Base-by-base conservation (phyloP, 2,329 filamentous ascomycete species). In the Torrubiellomyces zombiae region DNA sequence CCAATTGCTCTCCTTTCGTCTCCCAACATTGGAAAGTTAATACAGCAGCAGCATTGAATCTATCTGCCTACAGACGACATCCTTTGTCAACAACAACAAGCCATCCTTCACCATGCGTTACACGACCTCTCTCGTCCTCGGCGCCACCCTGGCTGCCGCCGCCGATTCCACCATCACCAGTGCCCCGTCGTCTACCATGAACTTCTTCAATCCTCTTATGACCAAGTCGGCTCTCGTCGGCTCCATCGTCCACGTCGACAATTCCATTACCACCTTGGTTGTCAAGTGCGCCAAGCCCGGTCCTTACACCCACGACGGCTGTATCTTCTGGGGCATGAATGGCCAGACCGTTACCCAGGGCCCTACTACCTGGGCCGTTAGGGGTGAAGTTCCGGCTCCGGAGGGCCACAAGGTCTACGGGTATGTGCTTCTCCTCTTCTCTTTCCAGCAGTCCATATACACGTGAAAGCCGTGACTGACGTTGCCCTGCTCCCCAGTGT, bases 191-290 rank as follows among this genome's bases (percentile, higher is more conserved):
- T n/a, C n/a, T n/a, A 41, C 40, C 23, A 39, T 39, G 16, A 27
- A 32, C 5, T 28, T 50, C 15, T 30, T 49, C 21, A 40, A 40
- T 14, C n/a, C n/a, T n/a, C 21, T 33, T 18, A 33, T 29, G 21
- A 38, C 44, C 22, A 4, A 32, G 9, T 31, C 39, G 12, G 20
- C 25, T 7, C 24, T 47, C 9, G 37, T 37, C 6, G 49, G 38
- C 16, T 50, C 48, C n/a, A 32, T 51, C 25, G 23, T 50, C 20
- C 33, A 32, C 6, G 47, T 32, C 28, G 38, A 41, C 17, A 25
- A 21, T 8, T 30, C 24, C 7, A 37, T 40, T 21, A 51, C 48
- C 2, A 54, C 50, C 3, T 37, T 41, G 21, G 35, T 33, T 21
- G n/a, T n/a, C n/a, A n/a, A n/a, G n/a, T n/a, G n/a, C n/a, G n/a